Conservation (phyloP, 495 filamentous ascomycete species). For the Astrothelium macrocarpum region DNA sequence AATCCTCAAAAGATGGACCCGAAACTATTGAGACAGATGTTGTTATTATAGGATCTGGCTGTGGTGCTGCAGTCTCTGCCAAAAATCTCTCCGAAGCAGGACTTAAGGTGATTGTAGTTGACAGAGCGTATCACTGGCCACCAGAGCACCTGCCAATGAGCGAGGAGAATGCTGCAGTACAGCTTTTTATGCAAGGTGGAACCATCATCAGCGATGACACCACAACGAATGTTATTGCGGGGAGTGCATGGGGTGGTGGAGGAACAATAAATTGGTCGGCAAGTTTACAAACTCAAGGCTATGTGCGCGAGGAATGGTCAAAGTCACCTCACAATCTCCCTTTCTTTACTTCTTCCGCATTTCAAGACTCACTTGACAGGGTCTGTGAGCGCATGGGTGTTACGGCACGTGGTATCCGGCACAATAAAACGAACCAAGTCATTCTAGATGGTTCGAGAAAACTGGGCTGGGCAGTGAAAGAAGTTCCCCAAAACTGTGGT, state of each 20-base stretch:
- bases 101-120: slow-evolving; percentile 68
- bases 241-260: slow-evolving; percentile 74
- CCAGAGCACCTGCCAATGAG: slow-evolving; percentile 65
- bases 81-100: slow-evolving; percentile 70
- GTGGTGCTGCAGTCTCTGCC: slow-evolving; percentile 74
- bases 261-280: slow-evolving; percentile 86
- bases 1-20: slow-evolving; percentile 25
- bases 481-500: slow-evolving; percentile 73
- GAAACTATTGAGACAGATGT: slow-evolving; percentile 67
- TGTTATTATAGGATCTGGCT: slow-evolving; percentile 78
- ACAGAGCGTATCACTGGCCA: slow-evolving; percentile 68
- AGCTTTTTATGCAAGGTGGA: slow-evolving; percentile 45
- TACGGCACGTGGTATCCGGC: slow-evolving; percentile 52
- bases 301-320: slow-evolving; percentile 76
- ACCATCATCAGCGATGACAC: slow-evolving; percentile 48
- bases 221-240: slow-evolving; percentile 52
- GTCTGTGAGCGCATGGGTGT: slow-evolving; percentile 70
- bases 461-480: slow-evolving; percentile 60
- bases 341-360: slow-evolving; percentile 68
- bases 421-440: slow-evolving; percentile 58
- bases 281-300: slow-evolving; percentile 69
- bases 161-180: slow-evolving; percentile 42
- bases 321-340: slow-evolving; percentile 47
- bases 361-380: slow-evolving; percentile 65
- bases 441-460: slow-evolving; percentile 67